Evolutionary conservation across 2,329 filamentous ascomycete genomes (phyloP).

Genomic region (Hymenoscyphus scutula): DNA sequence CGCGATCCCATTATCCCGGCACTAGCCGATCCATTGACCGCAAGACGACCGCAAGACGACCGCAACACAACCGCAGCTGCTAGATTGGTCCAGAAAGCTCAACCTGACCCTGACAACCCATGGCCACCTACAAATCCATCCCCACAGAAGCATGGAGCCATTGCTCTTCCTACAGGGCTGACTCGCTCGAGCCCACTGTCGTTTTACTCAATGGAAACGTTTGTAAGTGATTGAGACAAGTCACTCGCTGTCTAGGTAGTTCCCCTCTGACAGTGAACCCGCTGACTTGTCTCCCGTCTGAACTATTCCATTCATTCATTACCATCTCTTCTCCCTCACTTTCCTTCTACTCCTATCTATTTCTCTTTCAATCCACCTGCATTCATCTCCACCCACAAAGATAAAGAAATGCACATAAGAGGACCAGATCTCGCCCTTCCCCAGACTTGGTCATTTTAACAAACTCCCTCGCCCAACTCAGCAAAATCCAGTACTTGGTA

Average conservation of each 20-base stretch:
- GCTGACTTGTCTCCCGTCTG: conserved; percentile 8
- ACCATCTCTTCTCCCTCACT: background rate
- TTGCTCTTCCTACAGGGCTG: conserved; percentile 1
- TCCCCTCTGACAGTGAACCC: background rate
- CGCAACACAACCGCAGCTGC: no score
- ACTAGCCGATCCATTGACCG: background rate
- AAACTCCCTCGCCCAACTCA: background rate
- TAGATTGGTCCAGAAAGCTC: background rate
- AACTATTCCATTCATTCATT: conserved; percentile 9
- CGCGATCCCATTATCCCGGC: no score
- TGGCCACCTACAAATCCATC: background rate
- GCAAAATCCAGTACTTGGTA: background rate
- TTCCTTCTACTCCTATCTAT: background rate
- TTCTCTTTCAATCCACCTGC: conserved; percentile 2
- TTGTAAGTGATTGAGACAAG: background rate
- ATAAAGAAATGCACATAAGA: background rate
- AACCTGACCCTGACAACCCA: no score
- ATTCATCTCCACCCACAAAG: background rate
- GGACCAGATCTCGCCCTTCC: background rate
- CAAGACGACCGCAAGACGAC: no score
- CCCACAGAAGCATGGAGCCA: background rate
- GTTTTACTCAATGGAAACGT: conserved; percentile 9
- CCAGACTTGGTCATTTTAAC: background rate
- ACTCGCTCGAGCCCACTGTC: conserved; percentile 9
- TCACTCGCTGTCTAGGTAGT: conserved; percentile 3